These are phyloP conservation scores for Bretschneidera sinensis DNA, from an alignment of 345 rosid species.

Conservation along the genomic window DNA sequence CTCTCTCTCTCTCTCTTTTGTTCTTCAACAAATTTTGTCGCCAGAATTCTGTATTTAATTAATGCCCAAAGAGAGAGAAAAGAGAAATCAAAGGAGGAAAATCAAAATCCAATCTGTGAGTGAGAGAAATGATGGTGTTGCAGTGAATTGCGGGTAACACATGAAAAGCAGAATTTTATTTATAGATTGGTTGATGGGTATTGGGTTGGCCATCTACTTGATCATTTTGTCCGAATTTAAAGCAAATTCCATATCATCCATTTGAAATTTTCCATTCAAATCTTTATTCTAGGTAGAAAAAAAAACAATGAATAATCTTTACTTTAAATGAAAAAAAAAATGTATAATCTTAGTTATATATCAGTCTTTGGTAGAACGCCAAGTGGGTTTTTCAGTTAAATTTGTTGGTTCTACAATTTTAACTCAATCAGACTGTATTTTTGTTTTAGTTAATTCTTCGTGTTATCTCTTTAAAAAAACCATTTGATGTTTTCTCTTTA, in stretches of 20 bases:
- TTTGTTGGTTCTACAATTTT: too few species aligned
- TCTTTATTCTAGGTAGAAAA: too few species aligned
- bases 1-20: not conserved
- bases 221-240: slow-evolving; percentile 28
- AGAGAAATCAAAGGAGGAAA: not conserved
- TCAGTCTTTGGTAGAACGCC: too few species aligned
- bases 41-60: not conserved
- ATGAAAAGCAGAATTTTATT: slow-evolving; percentile 13
- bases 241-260: slow-evolving; percentile 20
- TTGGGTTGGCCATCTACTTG: not conserved
- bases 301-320: too few species aligned
- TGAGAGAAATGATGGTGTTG: slow-evolving; percentile 3
- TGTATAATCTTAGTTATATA: too few species aligned
- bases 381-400: too few species aligned
- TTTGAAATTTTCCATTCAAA: too few species aligned
- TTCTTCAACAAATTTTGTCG: not conserved
- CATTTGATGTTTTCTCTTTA: too few species aligned
- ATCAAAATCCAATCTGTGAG: not conserved
- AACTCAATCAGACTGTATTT: too few species aligned
- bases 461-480: too few species aligned
- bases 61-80: not conserved
- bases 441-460: too few species aligned
- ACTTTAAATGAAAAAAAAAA: too few species aligned
- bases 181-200: slow-evolving; percentile 18
- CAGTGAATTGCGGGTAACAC: slow-evolving; percentile 27